Conservation (phyloP, 306 rosid species). For the Rosa persica region DNA sequence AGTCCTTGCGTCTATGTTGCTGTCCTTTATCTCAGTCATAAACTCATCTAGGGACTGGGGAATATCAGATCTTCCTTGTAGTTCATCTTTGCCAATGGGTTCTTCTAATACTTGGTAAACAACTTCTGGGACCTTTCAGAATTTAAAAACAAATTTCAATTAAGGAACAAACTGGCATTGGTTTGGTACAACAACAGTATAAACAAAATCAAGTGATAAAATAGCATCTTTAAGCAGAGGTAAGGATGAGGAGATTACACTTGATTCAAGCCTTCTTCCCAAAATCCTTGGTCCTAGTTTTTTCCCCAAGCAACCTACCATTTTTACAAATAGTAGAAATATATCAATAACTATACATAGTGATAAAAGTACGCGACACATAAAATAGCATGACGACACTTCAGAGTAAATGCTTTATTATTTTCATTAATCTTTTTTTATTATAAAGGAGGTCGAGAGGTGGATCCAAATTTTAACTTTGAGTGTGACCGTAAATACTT, state of each 20-base stretch:
- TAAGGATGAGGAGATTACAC: conserved; percentile 49
- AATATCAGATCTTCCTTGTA: conserved; percentile 74
- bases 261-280: conserved; percentile 71
- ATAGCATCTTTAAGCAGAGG: conserved; percentile 1
- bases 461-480: neutral
- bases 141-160: conserved; percentile 29
- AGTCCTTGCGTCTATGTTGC: conserved; percentile 64
- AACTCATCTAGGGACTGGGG: conserved; percentile 87
- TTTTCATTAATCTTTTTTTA: neutral
- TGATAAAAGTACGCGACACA: neutral
- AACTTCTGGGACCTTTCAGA: conserved; percentile 86
- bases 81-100: conserved; percentile 61
- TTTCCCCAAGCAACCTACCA: conserved; percentile 90
- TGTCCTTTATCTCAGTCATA: conserved; percentile 66
- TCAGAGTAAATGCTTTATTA: neutral
- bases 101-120: conserved; percentile 75
- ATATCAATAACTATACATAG: neutral
- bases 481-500: neutral
- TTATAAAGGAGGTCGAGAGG: neutral
- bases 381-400: neutral
- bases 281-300: conserved; percentile 80
- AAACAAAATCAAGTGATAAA: neutral
- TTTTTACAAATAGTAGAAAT: neutral
- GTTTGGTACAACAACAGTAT: neutral
- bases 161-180: conserved; percentile 19